Base-by-base conservation (phyloP, 805 yeast species). In the Dipodascus albidus region DNA sequence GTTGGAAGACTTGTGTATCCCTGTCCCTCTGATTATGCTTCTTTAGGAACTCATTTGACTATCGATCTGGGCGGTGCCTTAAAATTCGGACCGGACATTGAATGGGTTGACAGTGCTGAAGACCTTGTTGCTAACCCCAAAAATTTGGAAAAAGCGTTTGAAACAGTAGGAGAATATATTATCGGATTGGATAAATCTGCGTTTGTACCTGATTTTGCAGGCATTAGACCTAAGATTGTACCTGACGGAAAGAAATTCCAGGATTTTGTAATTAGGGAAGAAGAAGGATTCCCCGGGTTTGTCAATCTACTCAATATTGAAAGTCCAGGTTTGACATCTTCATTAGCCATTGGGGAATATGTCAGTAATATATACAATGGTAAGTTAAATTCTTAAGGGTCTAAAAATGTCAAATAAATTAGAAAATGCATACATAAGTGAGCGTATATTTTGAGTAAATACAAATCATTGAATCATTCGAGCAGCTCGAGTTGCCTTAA, bases 31-130 rank as follows among this genome's bases (percentile, higher is more conserved):
- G 81, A 83, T n/a, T 76, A 59, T 31, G 74, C 85, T n/a, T 85
- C 95, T 0, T 70, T 90, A 53, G 97, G 97, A 0, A 86, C 93
- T 0, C 97, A 89, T 70, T 69, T 90, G 57, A 89, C 97, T 0
- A 70, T 90, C 27, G 95, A 87, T 61, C 67, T 89, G 53, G 89
- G 85, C 2, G 93, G 95, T 0, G 83, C 82, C 59, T 68, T 89
- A 23, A 76, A 79, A 58, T 89, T 89, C 64, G 97, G 97, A 0
- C 96, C 96, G 0, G 96, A 90, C 64, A 67, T 87, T 44, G 93
- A 88, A 65, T 88, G 95, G 87, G 79, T 85, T 1, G 77, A 61
- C 8, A 49, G 58, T 2, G 66, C 70, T 0, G 51, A 53, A 6
- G 70, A 68, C 50, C 61, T 67, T 1, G 50, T 48, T 15, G 68